Conservation (phyloP, 2,329 filamentous ascomycete genomes). For the Plenodomus lindquistii region DNA sequence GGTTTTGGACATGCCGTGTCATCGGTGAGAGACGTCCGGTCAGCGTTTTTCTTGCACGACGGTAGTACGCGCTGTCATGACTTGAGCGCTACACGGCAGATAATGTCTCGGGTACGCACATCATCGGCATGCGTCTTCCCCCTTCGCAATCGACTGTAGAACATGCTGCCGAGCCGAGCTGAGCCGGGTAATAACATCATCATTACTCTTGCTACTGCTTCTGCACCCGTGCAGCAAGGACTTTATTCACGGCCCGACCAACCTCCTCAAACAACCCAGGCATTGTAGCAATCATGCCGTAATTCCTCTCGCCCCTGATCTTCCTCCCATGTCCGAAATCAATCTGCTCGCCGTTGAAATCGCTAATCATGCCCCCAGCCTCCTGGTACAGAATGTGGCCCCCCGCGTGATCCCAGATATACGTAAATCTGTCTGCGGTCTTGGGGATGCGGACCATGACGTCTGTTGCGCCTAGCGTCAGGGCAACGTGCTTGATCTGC, state of each 20-base stretch:
- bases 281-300: constrained; percentile 41
- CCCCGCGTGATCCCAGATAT: constrained; percentile 61
- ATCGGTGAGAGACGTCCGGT: no score
- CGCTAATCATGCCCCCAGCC: constrained; percentile 55
- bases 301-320: constrained; percentile 38
- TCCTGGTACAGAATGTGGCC: constrained; percentile 57
- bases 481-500: constrained; percentile 59
- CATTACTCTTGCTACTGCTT: no score
- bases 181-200: not conserved
- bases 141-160: no score
- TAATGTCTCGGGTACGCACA: no score
- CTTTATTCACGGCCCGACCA: constrained; percentile 29
- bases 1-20: constrained; percentile 19
- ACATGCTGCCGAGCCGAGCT: not conserved
- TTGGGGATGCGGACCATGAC: constrained; percentile 55
- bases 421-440: constrained; percentile 49
- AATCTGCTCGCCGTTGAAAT: constrained; percentile 55
- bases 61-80: no score
- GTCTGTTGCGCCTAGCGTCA: constrained; percentile 55
- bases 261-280: constrained; percentile 32
- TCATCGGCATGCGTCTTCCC: no score
- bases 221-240: constrained; percentile 26
- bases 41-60: no score
- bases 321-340: constrained; percentile 49
- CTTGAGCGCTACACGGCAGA: no score